Evolutionary conservation across 257 asterid species (phyloP).

Genomic region (Forsythia suspensa): DNA sequence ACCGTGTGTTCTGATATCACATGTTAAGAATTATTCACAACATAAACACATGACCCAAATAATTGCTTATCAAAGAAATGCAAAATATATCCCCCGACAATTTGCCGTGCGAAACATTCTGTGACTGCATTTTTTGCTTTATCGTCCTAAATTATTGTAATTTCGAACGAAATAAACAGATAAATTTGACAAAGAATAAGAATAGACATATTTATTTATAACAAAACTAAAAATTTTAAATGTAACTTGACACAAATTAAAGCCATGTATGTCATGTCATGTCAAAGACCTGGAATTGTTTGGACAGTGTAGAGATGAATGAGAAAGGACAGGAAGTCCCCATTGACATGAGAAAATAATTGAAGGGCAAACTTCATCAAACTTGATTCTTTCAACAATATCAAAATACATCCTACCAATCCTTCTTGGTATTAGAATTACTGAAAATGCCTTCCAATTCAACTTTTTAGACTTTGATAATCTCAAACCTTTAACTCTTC

Average conservation of each 20-base stretch:
- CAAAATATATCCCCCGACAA: too few relatives aligned
- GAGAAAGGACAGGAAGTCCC: slow-evolving; percentile 79
- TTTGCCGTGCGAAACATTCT: too few relatives aligned
- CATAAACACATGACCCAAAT: too few relatives aligned
- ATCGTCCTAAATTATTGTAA: too few relatives aligned
- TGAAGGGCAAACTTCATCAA: slow-evolving; percentile 44
- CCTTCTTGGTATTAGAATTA: slow-evolving; percentile 33
- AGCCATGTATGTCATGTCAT: not conserved
- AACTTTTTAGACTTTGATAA: slow-evolving; percentile 45
- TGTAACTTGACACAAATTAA: not conserved
- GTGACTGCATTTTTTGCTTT: too few relatives aligned
- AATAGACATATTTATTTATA: too few relatives aligned
- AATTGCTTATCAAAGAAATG: too few relatives aligned
- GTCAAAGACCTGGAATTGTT: not conserved
- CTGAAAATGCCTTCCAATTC: slow-evolving; percentile 55
- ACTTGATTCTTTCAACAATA: slow-evolving; percentile 35
- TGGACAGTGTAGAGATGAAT: slow-evolving; percentile 28
- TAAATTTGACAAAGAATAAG: too few relatives aligned
- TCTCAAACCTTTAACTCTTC: slow-evolving; percentile 55
- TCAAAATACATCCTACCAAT: slow-evolving; percentile 34
- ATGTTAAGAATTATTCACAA: too few relatives aligned
- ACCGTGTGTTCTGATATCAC: too few relatives aligned
- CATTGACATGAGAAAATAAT: slow-evolving; percentile 58
- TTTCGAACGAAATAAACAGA: too few relatives aligned
- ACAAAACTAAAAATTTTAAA: too few relatives aligned